Evolutionary conservation across 371 early-diverging fungal species (phyloP), one percentile per base, ranked within the genome.

Genomic region (Zychaea mexicana): DNA sequence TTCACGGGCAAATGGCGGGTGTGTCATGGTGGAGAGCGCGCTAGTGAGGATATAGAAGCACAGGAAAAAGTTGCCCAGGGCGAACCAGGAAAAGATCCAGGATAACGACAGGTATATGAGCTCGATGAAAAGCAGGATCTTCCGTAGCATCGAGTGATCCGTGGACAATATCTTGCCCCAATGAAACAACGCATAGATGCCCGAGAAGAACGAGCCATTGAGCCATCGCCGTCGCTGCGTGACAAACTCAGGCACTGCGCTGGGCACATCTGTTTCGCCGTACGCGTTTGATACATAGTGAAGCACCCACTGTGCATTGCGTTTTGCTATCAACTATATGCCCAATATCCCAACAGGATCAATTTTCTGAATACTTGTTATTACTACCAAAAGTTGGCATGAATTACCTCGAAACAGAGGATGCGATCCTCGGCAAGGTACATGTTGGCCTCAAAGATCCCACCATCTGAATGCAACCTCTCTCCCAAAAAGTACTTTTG

Each of bases 401-500:
- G 8, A 36, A 10, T 36, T 42, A 42, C 42, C 42, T 42, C 93
- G 74, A 91, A 94, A 68, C 94, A 93, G 32, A 94, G 83, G 66
- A 93, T 93, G 74, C 94, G 90, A 77, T 94, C 94, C 71, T 94
- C 92, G n/a, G 94, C 92, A 67, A 89, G 62, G 49, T 85, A 85
- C 93, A 91, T 91, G 70, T 93, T 92, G 26, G 85, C 86, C n/a
- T 79, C 79, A 57, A 88, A 88, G 27, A 88, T 89, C 73, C 72
- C 85, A 31, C 82, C 90, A n/a, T 84, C 87, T 15, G 85, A 87
- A 67, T 95, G 94, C 73, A 94, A 83, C 10, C 85, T 83, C 74
- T 97, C 97, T 49, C 98, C 97, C 85, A 92, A 89, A 69, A 98
- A 98, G 79, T 97, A 98, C 47, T 89, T 85, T 55, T 88, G 84